These are phyloP conservation scores for Zygoascus sp. DNA, from an alignment of 1,139 yeast species.

Conservation along the genomic window DNA sequence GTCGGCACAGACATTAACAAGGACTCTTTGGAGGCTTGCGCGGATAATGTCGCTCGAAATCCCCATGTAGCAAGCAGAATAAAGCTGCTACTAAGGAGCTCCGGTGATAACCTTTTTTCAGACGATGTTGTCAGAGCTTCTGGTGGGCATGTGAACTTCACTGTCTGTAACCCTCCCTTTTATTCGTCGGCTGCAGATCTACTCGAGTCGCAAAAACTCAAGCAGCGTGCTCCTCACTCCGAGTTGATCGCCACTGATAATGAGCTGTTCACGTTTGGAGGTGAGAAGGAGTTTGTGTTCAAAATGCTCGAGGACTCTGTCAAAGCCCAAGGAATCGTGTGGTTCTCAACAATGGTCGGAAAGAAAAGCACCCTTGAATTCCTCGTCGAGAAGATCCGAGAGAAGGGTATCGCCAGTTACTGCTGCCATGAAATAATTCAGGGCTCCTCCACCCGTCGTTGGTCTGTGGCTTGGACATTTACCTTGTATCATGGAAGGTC, in stretches of 20 bases:
- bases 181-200: constrained; percentile 37
- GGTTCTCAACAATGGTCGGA: constrained; percentile 43
- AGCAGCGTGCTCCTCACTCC: constrained; percentile 18
- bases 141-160: constrained; percentile 25
- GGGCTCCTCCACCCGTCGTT: constrained; percentile 37
- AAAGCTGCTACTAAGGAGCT: neutral
- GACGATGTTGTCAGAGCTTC: constrained; percentile 10
- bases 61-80: constrained; percentile 8
- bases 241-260: constrained; percentile 27
- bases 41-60: constrained; percentile 8
- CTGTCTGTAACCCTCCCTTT: constrained; percentile 47
- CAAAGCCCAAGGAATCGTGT: constrained; percentile 20
- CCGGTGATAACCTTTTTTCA: constrained; percentile 13
- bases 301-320: constrained; percentile 35
- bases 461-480: constrained; percentile 44
- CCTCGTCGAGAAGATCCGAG: constrained; percentile 25
- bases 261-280: constrained; percentile 42
- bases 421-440: constrained; percentile 31
- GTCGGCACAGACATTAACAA: constrained; percentile 40
- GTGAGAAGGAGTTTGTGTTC: constrained; percentile 39
- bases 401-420: constrained; percentile 27
- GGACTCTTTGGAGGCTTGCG: constrained; percentile 30
- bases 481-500: constrained; percentile 15
- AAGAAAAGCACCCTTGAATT: constrained; percentile 31
- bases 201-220: constrained; percentile 19